phyloP scores from a whole-genome alignment of 23 red algal species.

The Rhodosorus marinus region DNA sequence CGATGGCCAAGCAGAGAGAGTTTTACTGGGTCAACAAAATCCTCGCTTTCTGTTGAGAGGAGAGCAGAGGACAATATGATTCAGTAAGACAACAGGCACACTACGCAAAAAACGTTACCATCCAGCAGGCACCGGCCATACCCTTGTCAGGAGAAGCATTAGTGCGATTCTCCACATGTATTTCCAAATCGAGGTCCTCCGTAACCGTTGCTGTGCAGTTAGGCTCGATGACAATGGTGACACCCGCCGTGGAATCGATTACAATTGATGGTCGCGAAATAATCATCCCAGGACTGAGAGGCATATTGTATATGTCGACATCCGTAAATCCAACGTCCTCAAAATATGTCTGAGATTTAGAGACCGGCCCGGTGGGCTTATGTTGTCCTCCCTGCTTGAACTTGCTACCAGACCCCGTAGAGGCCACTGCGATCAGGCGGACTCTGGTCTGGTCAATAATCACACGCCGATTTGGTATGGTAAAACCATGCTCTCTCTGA shows the following conservation, averaged over 20 bases:
- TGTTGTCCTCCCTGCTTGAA: no score
- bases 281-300: no score
- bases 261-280: no score
- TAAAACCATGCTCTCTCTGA: conserved; percentile 73
- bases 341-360: no score
- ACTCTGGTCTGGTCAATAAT: conserved; percentile 78
- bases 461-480: conserved; percentile 27
- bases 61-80: no score
- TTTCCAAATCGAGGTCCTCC: conserved; percentile 19
- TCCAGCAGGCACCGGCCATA: neutral
- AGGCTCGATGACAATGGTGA: conserved; percentile 59
- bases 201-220: conserved; percentile 16
- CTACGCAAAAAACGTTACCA: neutral
- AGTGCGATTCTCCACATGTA: conserved; percentile 3
- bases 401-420: no score
- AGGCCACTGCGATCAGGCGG: conserved; percentile 13
- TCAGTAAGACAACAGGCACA: no score
- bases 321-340: no score
- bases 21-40: conserved; percentile 56
- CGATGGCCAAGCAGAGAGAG: conserved; percentile 68
- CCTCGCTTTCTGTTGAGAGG: neutral
- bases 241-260: conserved; percentile 54
- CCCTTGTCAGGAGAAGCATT: neutral
- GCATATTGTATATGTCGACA: no score
- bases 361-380: no score